These are phyloP conservation scores for Leishmania gerbilli DNA, from an alignment of 208 protist genomes.

Conservation along the genomic window DNA sequence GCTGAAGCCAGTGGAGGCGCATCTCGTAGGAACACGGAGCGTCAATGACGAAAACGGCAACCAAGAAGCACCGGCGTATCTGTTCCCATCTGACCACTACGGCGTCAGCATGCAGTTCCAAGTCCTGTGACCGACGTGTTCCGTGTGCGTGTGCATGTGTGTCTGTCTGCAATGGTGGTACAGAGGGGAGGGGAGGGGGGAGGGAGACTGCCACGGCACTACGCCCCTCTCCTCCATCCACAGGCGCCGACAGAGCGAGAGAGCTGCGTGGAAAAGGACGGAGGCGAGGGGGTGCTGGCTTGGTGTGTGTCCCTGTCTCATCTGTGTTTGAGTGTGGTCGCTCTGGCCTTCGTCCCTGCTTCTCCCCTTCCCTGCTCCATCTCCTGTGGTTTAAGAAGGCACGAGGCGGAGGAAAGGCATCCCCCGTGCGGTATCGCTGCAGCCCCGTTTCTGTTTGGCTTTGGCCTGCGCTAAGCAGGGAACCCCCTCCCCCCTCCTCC, in stretches of 20 bases:
- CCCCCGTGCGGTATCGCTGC: not conserved
- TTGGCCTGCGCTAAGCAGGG: not conserved
- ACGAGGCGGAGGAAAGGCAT: not conserved
- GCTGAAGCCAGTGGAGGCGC: conserved; percentile 65
- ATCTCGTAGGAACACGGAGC: conserved; percentile 82
- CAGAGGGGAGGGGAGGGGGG: not conserved
- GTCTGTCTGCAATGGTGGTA: not conserved
- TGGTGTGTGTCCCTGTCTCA: too few relatives aligned
- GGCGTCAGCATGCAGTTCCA: conserved; percentile 80
- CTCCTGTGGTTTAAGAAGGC: not conserved
- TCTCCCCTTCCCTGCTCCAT: not conserved
- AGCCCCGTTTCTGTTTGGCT: not conserved
- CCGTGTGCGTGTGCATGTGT: not conserved
- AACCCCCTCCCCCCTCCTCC: not conserved
- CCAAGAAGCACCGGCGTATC: conserved; percentile 73
- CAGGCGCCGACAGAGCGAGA: not conserved
- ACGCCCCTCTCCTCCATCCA: too few relatives aligned
- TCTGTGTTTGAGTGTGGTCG: not conserved
- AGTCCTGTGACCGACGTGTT: conserved; percentile 1
- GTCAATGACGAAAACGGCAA: conserved; percentile 87
- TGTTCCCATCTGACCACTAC: conserved; percentile 92
- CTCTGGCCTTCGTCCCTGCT: not conserved
- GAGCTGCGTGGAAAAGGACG: too few relatives aligned
- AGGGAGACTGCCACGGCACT: not conserved
- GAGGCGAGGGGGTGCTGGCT: not conserved